Base-by-base conservation (phyloP, 2,329 filamentous ascomycete genomes). In the Beauveria scarabaeidicola region DNA sequence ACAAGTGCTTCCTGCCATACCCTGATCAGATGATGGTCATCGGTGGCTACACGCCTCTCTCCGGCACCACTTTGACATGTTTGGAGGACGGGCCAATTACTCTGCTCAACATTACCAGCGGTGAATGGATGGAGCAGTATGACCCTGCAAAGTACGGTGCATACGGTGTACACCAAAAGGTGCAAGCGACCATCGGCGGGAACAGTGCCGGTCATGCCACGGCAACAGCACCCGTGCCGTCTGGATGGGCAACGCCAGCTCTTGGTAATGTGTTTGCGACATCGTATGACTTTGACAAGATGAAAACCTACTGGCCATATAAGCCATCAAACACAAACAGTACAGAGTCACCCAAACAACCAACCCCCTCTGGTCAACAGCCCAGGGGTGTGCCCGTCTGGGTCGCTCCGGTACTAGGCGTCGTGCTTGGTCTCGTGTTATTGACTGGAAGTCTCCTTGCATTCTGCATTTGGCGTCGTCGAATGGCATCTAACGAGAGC, bases 11-110 rank as follows among this genome's bases (percentile, higher is more conserved):
- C 65, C 82, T 83, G 66, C 82, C 83, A 1, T 93, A 90, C 73
- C 87, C 91, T 17, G 85, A 87, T 61, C 90, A 93, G 70, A 91
- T 95, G 85, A 78, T 94, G 63, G 79, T 87, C 8, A 77, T 93
- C 15, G 90, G 90, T 27, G 90, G 90, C 11, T 87, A 83, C 63
- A 71, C 74, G 1, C 47, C 77, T 5, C 44, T 66, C 1, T 19
- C 67, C 1, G 74, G 71, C 1, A 29, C 5, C 0, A 46, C 51
- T 0, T 59, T 67, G 0, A 63, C 61, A 0, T 88, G 84, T 60
- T 69, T 88, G 1, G 72, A 75, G 0, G 75, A 77, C n/a, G 72
- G 75, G 6, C 74, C 81, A 1, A 71, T 89, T 40, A 77, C 84
- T 50, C 79, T 90, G 27, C 93, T 91, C 74, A 91, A 95, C 67